A percentile compares a stretch with the other conserved stretches of the same genome.
phyloP scores from a whole-genome alignment of 345 rosid species.

The Aethionema arabicum region DNA sequence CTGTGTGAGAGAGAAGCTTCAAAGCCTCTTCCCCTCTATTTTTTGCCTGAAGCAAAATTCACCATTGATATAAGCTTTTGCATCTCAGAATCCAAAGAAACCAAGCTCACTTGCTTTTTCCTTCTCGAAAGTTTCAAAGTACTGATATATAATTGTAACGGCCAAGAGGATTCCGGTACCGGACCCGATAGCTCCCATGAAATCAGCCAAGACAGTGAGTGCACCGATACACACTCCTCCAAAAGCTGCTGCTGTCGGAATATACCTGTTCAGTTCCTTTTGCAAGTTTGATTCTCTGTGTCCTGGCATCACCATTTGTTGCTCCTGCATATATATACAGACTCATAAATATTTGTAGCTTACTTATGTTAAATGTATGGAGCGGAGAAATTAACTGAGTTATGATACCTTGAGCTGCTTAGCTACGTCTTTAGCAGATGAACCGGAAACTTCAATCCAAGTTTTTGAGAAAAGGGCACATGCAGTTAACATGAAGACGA shows the following conservation, averaged over 20 bases:
- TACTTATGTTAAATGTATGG: no score
- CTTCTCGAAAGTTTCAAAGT: constrained; percentile 71
- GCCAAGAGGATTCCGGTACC: constrained; percentile 53
- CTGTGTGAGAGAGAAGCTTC: no score
- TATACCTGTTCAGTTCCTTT: no score
- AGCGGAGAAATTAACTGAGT: no score
- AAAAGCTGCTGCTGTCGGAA: constrained; percentile 52
- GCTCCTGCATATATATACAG: constrained; percentile 5
- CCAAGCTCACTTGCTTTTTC: constrained; percentile 43
- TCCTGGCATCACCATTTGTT: constrained; percentile 1
- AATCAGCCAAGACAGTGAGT: constrained; percentile 64
- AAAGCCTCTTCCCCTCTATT: neutral
- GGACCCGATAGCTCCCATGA: constrained; percentile 51
- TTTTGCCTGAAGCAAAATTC: neutral
- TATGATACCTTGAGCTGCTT: constrained; percentile 23
- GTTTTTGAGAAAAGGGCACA: constrained; percentile 73
- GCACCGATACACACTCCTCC: constrained; percentile 72
- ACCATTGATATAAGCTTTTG: neutral
- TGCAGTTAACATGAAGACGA: constrained; percentile 35
- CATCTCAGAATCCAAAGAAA: constrained; percentile 39
- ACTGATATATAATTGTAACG: constrained; percentile 64
- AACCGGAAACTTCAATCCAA: constrained; percentile 74
- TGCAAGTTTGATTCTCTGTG: no score
- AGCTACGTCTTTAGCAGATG: constrained; percentile 57
- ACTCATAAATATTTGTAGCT: no score